Evolutionary conservation across 495 filamentous ascomycete species (phyloP).

Genomic region (Hypoxylon intermedium): DNA sequence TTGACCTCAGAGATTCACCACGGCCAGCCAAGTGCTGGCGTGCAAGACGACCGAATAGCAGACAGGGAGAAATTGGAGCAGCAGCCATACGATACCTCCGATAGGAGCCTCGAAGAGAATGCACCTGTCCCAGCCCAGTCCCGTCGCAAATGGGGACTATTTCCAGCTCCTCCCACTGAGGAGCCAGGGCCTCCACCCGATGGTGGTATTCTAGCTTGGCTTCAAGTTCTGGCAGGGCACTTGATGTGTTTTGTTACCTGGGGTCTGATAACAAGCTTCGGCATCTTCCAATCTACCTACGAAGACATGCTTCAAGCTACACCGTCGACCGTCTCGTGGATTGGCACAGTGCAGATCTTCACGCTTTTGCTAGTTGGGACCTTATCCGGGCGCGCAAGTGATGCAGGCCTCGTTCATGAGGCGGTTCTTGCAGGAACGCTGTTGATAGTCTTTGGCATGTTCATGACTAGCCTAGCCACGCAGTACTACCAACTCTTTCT

Average conservation of each 20-base stretch:
- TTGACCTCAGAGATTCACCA: not conserved
- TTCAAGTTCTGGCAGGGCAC: slow-evolving; percentile 13
- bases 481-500: slow-evolving; percentile 82
- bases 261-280: slow-evolving; percentile 58
- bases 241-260: slow-evolving; percentile 24
- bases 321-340: slow-evolving; percentile 50
- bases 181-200: slow-evolving; percentile 10
- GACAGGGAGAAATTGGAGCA: not conserved
- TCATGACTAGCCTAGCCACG: slow-evolving; percentile 67
- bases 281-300: slow-evolving; percentile 61
- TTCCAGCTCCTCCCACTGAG: slow-evolving; percentile 11
- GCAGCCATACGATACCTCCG: not conserved
- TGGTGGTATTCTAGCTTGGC: slow-evolving; percentile 8
- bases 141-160: slow-evolving; percentile 15
- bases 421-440: slow-evolving; percentile 65
- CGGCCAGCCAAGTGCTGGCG: not conserved
- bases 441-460: slow-evolving; percentile 71
- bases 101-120: not conserved
- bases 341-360: slow-evolving; percentile 49
- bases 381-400: slow-evolving; percentile 52
- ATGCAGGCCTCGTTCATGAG: slow-evolving; percentile 65
- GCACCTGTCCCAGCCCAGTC: not conserved
- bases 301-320: slow-evolving; percentile 43
- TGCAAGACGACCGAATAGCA: not conserved
- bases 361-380: slow-evolving; percentile 48